These are phyloP conservation scores for Helichrysum umbraculigerum DNA, from an alignment of 129 eudicot species.

Conservation along the genomic window DNA sequence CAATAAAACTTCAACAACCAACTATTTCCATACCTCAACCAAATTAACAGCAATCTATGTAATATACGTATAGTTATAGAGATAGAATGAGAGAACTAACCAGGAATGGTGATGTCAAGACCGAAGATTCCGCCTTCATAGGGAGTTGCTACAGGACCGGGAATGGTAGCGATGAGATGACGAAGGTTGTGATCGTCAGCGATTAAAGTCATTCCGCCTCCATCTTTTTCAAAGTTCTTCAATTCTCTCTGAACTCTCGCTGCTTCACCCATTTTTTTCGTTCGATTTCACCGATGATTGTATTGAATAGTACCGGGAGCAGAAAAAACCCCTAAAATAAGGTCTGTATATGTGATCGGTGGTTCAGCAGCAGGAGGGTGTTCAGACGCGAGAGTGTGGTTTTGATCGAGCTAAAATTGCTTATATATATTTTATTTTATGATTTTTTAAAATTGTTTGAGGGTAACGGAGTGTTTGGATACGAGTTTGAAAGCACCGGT, in stretches of 20 bases:
- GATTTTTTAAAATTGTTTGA: no score
- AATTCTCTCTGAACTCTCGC: conserved; percentile 33
- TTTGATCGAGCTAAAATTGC: neutral
- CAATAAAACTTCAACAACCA: conserved; percentile 5
- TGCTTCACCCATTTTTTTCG: conserved; percentile 14
- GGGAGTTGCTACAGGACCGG: conserved; percentile 86
- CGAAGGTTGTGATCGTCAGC: conserved; percentile 45
- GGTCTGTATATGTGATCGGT: neutral
- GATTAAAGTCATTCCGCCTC: conserved; percentile 31
- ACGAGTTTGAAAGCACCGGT: no score
- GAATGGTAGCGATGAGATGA: conserved; percentile 71
- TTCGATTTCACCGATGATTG: conserved; percentile 8
- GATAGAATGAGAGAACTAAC: conserved; percentile 30
- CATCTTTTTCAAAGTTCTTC: conserved; percentile 26
- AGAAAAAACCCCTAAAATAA: neutral
- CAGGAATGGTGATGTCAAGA: conserved; percentile 71
- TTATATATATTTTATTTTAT: no score
- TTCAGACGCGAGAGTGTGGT: neutral
- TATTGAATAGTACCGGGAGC: neutral
- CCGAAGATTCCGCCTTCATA: conserved; percentile 84
- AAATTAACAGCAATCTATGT: neutral
- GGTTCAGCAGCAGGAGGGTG: neutral
- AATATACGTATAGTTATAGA: neutral
- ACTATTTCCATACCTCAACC: neutral
- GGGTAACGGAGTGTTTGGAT: no score